Conservation (phyloP, 2,329 filamentous ascomycete genomes). For the Aureobasidium sp. region DNA sequence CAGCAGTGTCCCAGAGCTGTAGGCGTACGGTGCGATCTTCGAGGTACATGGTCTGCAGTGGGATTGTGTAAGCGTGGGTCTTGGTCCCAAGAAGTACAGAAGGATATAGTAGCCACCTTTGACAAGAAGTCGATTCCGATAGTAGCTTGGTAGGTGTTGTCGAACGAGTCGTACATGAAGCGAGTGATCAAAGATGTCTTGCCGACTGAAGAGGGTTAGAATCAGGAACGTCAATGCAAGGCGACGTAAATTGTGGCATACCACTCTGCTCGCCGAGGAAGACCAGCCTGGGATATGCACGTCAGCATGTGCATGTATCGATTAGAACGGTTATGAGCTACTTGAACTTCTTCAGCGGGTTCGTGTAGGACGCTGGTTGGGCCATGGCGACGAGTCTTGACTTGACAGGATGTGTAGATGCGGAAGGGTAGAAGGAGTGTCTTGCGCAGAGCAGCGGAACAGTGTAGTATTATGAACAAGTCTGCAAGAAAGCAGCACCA, state of each 20-base stretch:
- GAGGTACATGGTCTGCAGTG: slow-evolving; percentile 85
- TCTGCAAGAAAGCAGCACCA: not conserved
- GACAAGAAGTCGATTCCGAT: slow-evolving; percentile 99
- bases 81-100: not conserved
- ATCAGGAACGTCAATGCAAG: not conserved
- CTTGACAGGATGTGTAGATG: not conserved
- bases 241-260: slow-evolving; percentile 42
- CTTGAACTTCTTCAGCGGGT: slow-evolving; percentile 99
- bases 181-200: slow-evolving; percentile 98
- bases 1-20: slow-evolving; percentile 97
- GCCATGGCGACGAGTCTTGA: slow-evolving; percentile 55
- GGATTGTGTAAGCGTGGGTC: not conserved
- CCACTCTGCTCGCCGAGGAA: slow-evolving; percentile 98
- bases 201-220: slow-evolving; percentile 55
- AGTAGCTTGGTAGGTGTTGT: slow-evolving; percentile 99
- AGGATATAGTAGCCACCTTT: slow-evolving; percentile 56
- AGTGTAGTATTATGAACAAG: not conserved
- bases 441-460: not conserved
- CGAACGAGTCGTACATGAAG: slow-evolving; percentile 99
- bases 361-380: slow-evolving; percentile 67
- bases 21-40: slow-evolving; percentile 96
- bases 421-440: not conserved
- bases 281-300: slow-evolving; percentile 58
- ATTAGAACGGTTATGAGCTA: slow-evolving; percentile 34
- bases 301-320: not conserved